phyloP scores from a whole-genome alignment of 1,284 basidiomycete genomes.

The Dichomitus squalens region DNA sequence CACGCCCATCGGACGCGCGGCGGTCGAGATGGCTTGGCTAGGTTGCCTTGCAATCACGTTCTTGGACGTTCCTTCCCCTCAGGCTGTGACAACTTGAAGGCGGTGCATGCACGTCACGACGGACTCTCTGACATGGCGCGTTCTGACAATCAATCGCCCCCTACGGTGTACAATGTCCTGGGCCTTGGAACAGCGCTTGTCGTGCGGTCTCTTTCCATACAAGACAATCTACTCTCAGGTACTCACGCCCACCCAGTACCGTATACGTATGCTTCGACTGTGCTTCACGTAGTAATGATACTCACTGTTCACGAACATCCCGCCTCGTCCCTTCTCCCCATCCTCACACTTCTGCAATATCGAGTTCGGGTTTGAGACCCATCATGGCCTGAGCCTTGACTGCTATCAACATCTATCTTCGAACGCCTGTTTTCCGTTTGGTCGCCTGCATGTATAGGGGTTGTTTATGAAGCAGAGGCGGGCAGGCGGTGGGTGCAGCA shows the following conservation, averaged over 20 bases:
- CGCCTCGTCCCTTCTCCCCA: neutral
- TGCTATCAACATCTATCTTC: constrained; percentile 17
- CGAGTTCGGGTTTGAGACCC: constrained; percentile 12
- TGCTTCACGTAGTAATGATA: constrained; percentile 1
- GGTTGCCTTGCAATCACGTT: constrained; percentile 77
- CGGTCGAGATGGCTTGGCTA: constrained; percentile 81
- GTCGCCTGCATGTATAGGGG: constrained; percentile 11
- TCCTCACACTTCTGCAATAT: neutral
- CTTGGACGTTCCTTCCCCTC: constrained; percentile 34
- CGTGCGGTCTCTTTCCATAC: neutral
- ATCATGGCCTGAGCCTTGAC: constrained; percentile 3
- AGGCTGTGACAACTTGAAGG: constrained; percentile 12
- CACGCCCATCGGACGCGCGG: constrained; percentile 74
- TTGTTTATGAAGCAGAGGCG: no score
- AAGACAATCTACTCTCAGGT: constrained; percentile 10
- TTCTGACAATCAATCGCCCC: constrained; percentile 15
- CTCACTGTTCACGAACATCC: neutral
- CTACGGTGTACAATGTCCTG: constrained; percentile 5
- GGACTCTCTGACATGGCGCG: constrained; percentile 15
- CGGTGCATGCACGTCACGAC: neutral
- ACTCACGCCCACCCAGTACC: constrained; percentile 3
- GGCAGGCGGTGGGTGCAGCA: no score
- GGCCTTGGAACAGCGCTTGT: neutral
- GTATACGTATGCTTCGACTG: constrained; percentile 5
- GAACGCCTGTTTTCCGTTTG: constrained; percentile 8